These are phyloP conservation scores for Rosa multiflora DNA, from an alignment of 306 rosid genomes.

Conservation along the genomic window DNA sequence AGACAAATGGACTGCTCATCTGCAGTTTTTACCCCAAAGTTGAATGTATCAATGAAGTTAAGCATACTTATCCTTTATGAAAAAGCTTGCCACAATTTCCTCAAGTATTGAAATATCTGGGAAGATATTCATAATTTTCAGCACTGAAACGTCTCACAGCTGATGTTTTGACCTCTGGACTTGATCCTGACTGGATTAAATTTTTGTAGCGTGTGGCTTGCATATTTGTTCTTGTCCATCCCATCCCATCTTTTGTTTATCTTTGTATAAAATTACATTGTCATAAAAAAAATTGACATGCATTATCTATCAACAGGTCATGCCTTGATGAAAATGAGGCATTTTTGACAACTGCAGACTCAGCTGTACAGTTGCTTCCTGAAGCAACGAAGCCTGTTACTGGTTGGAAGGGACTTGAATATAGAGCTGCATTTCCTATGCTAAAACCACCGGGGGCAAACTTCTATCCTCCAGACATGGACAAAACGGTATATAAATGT, in stretches of 20 bases:
- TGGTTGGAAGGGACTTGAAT: constrained; percentile 87
- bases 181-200: neutral
- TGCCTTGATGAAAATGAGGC: constrained; percentile 79
- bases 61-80: neutral
- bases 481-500: constrained; percentile 60
- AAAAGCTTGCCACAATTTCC: neutral
- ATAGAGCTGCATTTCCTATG: constrained; percentile 77
- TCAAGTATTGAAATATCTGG: neutral
- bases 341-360: constrained; percentile 88
- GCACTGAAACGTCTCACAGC: neutral
- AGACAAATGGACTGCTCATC: neutral
- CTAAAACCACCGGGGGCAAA: constrained; percentile 86
- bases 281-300: neutral
- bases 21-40: neutral
- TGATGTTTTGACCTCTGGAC: neutral
- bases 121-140: neutral
- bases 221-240: neutral
- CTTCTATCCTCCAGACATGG: constrained; percentile 97
- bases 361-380: constrained; percentile 66
- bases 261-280: neutral
- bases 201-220: neutral
- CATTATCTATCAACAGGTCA: constrained; percentile 58
- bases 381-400: constrained; percentile 58
- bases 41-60: neutral
- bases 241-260: neutral